Evolutionary conservation across 306 rosid species (phyloP), one percentile per base, ranked within the genome.

Genomic region (Rosa rugosa): DNA sequence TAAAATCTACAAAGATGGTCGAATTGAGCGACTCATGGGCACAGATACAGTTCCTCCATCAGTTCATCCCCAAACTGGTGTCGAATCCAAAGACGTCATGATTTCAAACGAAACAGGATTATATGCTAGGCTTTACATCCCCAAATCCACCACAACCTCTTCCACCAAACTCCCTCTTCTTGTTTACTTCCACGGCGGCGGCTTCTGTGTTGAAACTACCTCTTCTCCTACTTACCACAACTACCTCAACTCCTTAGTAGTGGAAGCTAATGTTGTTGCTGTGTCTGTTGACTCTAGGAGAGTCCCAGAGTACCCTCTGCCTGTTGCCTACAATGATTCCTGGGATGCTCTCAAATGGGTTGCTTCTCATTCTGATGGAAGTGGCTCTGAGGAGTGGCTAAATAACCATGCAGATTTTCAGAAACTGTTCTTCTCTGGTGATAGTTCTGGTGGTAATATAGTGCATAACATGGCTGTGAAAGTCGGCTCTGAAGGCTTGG

Each of bases 131-230:
- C 78, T 90, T 16, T 88, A 49, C 84, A 85, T 82, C 49, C 91
- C 91, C 13, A 86, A 85, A 16, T 25, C 76, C 31, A 40, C 53
- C 79, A 68, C 77, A 23, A 8, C 54, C 31, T 18, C 69, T 0
- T 0, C 53, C 11, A 3, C 13, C 0, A 90, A 88, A 36, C 84
- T 88, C 71, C 87, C 91, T 1, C 85, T 90, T 34, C 82, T 88
- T 0, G 38, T 90, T 59, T 90, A 90, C 86, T 75, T 80, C 80
- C 92, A 88, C 72, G 94, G 94, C 11, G 89, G 92, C 11, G 94
- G 85, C 18, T 88, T 88, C 79, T 83, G 85, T 75, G 11, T 85
- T 71, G 79, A 86, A 66, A 1, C 82, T 14, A 79, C 92, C 14
- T 86, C 22, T 72, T 84, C 84, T 23, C 79, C 82, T 0, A 25